phyloP scores from a whole-genome alignment of 257 asterid genomes.

The Solanum sejunctum region DNA sequence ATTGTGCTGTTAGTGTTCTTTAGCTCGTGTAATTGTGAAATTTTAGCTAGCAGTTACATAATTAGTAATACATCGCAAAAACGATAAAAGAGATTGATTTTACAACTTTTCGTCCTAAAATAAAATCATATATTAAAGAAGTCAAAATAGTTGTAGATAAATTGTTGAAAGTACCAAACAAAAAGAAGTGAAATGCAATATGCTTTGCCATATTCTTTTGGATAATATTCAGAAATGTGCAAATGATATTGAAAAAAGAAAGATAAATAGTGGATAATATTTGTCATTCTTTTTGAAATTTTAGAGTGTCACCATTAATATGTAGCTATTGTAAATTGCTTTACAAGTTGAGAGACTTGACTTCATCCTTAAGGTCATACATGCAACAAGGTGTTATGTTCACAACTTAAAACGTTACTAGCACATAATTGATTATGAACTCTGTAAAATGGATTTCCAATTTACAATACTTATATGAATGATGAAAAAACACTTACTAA shows the following conservation, averaged over 20 bases:
- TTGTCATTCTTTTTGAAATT: neutral
- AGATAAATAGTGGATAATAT: neutral
- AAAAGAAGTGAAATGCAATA: neutral
- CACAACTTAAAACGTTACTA: neutral
- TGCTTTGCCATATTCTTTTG: neutral
- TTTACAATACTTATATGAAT: neutral
- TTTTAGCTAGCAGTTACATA: neutral
- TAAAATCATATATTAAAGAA: neutral
- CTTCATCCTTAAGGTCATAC: neutral
- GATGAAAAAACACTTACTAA: neutral
- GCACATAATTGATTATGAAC: neutral
- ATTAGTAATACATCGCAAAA: neutral
- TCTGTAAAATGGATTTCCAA: neutral
- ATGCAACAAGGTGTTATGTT: neutral
- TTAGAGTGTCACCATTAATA: neutral
- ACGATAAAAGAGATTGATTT: neutral
- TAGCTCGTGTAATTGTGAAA: neutral
- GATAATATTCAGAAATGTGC: neutral
- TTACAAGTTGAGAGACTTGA: neutral
- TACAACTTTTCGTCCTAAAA: neutral
- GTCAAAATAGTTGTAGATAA: neutral
- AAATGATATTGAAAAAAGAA: neutral
- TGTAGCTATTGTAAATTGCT: neutral
- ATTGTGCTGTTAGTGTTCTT: neutral
- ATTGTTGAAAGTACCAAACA: neutral